Percentiles rank a stretch among this genome's conserved stretches.
phyloP scores from a whole-genome alignment of 805 yeast genomes.

The Saturnispora bothae region DNA sequence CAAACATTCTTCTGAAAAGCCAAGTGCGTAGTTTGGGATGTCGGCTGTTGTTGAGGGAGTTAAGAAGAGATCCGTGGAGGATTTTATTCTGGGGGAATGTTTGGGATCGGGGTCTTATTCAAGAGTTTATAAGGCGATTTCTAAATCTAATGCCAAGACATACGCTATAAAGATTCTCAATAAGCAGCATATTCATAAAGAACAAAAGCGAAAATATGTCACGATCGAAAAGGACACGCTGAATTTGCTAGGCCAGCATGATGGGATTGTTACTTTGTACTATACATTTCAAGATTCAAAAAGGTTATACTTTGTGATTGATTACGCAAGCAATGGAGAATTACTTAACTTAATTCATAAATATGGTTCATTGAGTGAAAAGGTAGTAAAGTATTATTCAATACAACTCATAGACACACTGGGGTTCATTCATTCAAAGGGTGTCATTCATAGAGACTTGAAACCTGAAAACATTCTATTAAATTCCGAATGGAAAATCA shows the following conservation, averaged over 20 bases:
- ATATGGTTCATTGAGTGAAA: conserved; percentile 67
- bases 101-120: conserved; percentile 96
- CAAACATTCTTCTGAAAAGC: too few relatives aligned
- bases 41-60: too few relatives aligned
- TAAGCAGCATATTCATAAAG: conserved; percentile 87
- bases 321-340: conserved; percentile 94
- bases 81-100: conserved; percentile 78
- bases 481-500: conserved; percentile 74
- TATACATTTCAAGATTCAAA: conserved; percentile 92
- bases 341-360: conserved; percentile 67
- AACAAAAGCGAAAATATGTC: conserved; percentile 89
- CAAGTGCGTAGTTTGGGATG: too few relatives aligned
- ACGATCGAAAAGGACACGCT: conserved; percentile 88
- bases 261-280: conserved; percentile 85
- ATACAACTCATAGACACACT: conserved; percentile 86
- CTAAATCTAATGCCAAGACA: conserved; percentile 57
- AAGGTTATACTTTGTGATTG: conserved; percentile 82
- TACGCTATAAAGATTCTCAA: conserved; percentile 89
- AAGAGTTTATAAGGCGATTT: conserved; percentile 81
- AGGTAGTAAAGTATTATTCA: conserved; percentile 69
- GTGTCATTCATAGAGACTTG: conserved; percentile 86
- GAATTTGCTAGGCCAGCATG: conserved; percentile 81
- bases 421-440: conserved; percentile 76
- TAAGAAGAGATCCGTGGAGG: conserved; percentile 54
- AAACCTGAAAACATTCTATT: conserved; percentile 90